These are phyloP conservation scores for Colletotrichum sp. DNA, from an alignment of 2,329 filamentous ascomycete genomes.

Conservation along the genomic window DNA sequence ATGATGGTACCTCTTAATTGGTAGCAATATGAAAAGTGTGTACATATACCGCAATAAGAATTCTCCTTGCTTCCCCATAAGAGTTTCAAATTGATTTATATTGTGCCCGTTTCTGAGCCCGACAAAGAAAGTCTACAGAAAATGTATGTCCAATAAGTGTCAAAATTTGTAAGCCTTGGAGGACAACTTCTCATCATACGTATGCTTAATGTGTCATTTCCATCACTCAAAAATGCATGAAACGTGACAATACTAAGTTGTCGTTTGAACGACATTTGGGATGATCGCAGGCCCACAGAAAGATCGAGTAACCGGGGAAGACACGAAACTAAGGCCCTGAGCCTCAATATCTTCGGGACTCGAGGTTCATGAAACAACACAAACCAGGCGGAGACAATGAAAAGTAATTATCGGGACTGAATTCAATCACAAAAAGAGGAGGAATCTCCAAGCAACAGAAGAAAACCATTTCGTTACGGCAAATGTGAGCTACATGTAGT, in stretches of 20 bases:
- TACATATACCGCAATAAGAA: rapidly evolving
- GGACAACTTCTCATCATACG: rapidly evolving
- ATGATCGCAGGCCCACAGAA: rapidly evolving
- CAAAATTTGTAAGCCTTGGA: background rate
- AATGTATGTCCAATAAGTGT: rapidly evolving
- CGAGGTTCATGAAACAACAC: rapidly evolving
- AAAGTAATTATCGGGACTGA: too few relatives aligned
- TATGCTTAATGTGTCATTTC: rapidly evolving
- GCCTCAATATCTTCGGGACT: background rate
- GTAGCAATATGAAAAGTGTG: background rate
- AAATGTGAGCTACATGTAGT: rapidly evolving
- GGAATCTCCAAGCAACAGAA: background rate
- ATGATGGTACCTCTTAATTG: rapidly evolving
- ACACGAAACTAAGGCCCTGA: background rate
- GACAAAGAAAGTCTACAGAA: background rate
- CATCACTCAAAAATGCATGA: rapidly evolving
- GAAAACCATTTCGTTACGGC: background rate
- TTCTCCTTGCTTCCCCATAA: background rate
- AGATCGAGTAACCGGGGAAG: background rate
- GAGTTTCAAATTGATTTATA: rapidly evolving
- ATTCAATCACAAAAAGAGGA: too few relatives aligned
- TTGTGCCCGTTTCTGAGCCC: rapidly evolving
- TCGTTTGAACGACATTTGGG: background rate
- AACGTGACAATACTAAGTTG: too few relatives aligned
- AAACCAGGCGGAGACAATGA: too few relatives aligned